phyloP scores from a whole-genome alignment of 495 filamentous ascomycete genomes.

The Aspergillus diversus region DNA sequence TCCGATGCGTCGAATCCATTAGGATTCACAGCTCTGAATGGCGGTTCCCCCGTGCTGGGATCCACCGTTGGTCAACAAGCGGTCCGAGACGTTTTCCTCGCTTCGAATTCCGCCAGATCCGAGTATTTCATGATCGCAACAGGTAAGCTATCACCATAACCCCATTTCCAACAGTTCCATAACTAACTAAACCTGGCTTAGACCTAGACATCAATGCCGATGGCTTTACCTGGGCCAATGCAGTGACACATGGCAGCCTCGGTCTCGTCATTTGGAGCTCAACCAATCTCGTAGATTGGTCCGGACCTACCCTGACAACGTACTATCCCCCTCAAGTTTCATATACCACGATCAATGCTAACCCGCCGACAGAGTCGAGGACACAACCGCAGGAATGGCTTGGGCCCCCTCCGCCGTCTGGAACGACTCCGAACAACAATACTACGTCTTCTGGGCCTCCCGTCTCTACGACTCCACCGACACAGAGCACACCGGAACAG shows the following conservation, averaged over 20 bases:
- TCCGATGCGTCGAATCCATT: conserved; percentile 7
- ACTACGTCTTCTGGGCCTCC: conserved; percentile 20
- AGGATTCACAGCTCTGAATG: conserved; percentile 16
- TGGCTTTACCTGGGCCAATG: conserved; percentile 21
- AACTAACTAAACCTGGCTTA: not conserved
- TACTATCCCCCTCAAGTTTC: not conserved
- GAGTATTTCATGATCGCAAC: conserved; percentile 21
- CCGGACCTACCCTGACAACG: conserved; percentile 12
- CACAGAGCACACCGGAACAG: conserved; percentile 6
- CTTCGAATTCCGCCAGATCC: not conserved
- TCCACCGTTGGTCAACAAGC: conserved; percentile 8
- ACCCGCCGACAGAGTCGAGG: conserved; percentile 12
- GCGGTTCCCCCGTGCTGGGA: conserved; percentile 7
- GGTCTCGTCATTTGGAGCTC: conserved; percentile 9
- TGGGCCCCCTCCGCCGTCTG: conserved; percentile 18
- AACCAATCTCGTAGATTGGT: conserved; percentile 17
- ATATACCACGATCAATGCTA: not conserved
- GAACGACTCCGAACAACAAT: conserved; percentile 11
- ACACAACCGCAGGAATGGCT: conserved; percentile 14
- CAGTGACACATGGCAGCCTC: conserved; percentile 10
- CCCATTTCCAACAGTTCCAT: not conserved
- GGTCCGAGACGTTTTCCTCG: conserved; percentile 16
- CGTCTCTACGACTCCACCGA: conserved; percentile 1
- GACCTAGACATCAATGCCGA: conserved; percentile 21
- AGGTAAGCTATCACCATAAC: not conserved